Conservation (phyloP, 2,329 filamentous ascomycete genomes). For the Chalara sp. region DNA sequence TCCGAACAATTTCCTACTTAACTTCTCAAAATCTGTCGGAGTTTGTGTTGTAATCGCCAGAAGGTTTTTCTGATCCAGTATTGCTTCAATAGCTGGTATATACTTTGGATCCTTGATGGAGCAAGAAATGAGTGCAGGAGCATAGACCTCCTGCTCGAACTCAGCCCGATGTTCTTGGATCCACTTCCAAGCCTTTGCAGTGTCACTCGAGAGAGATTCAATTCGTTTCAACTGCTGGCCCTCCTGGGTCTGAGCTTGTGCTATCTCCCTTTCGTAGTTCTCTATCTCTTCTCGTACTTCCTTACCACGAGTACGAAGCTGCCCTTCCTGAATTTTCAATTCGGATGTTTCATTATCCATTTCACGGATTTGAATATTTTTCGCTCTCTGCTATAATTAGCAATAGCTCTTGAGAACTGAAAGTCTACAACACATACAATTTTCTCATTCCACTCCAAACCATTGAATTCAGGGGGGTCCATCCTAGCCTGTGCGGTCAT, state of each 20-base stretch:
- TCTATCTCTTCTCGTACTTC: conserved; percentile 33
- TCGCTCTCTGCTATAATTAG: conserved; percentile 39
- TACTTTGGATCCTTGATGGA: conserved; percentile 53
- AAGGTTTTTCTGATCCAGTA: conserved; percentile 46
- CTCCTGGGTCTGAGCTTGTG: conserved; percentile 62
- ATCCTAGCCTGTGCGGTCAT: conserved; percentile 54
- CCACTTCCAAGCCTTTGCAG: conserved; percentile 72
- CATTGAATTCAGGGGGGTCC: conserved; percentile 62
- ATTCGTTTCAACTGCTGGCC: conserved; percentile 69
- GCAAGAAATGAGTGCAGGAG: conserved; percentile 59
- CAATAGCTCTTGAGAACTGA: neutral
- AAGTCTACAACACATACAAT: conserved; percentile 48
- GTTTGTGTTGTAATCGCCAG: conserved; percentile 69
- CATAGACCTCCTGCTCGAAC: conserved; percentile 58
- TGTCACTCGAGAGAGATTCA: conserved; percentile 51
- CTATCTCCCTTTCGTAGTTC: conserved; percentile 41
- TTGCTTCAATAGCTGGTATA: conserved; percentile 51
- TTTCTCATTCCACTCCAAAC: conserved; percentile 62
- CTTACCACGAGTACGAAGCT: conserved; percentile 32
- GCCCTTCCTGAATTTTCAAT: conserved; percentile 13
- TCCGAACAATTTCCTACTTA: conserved; percentile 59
- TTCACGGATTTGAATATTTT: conserved; percentile 51
- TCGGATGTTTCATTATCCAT: conserved; percentile 35
- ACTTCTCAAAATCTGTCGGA: conserved; percentile 63
- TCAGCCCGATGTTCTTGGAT: conserved; percentile 59